Percentiles rank a stretch among this genome's conserved stretches.
These are phyloP conservation scores for Ramalina peruviana DNA, from an alignment of 495 filamentous ascomycete genomes.

Conservation along the genomic window DNA sequence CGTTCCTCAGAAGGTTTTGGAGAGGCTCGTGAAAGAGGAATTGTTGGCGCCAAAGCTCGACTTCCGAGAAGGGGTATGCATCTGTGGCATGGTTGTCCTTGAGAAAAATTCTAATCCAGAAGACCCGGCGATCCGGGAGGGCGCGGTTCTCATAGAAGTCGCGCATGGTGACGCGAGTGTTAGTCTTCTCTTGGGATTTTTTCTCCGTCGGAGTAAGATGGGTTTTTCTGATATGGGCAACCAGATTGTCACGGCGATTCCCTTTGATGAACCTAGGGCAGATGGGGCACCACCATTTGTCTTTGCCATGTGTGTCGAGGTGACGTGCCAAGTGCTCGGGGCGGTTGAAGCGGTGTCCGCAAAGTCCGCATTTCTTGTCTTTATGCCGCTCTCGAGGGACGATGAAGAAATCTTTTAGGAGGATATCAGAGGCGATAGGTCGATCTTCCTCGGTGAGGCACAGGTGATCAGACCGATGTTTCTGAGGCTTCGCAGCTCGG, in stretches of 20 bases:
- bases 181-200: background rate
- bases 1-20: background rate
- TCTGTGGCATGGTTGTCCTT: background rate
- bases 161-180: background rate
- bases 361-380: background rate
- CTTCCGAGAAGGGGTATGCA: background rate
- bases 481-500: too few relatives aligned
- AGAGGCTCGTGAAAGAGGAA: background rate
- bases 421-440: background rate
- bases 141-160: background rate
- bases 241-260: constrained; percentile 3
- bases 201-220: background rate
- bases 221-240: constrained; percentile 1
- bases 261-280: background rate
- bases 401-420: background rate
- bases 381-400: background rate
- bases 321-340: constrained; percentile 7
- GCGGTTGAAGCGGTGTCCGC: background rate
- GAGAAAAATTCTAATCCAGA: background rate
- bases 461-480: too few relatives aligned
- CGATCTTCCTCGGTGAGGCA: background rate
- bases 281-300: background rate
- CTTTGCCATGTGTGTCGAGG: background rate
- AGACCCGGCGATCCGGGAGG: background rate
- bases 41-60: background rate